A percentile compares a stretch with the other conserved stretches of the same genome.
Evolutionary conservation across 768 basidiomycete genomes (phyloP).

Genomic region (Lentinus tigrinus): DNA sequence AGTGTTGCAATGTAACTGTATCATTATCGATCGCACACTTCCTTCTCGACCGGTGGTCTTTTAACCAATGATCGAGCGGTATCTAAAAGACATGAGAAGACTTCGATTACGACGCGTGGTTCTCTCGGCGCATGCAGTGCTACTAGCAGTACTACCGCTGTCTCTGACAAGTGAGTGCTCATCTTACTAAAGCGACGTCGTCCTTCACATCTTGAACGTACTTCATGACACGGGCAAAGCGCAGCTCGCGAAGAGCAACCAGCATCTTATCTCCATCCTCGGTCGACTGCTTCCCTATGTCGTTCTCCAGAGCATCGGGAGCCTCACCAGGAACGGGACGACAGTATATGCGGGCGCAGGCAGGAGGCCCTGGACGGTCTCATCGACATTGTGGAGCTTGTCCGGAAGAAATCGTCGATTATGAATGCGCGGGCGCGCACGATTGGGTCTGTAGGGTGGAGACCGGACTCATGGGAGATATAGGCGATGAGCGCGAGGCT

Average conservation of each 20-base stretch:
- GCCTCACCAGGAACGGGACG: conserved; percentile 59
- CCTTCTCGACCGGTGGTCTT: no score
- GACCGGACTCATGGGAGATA: conserved; percentile 44
- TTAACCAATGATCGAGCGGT: no score
- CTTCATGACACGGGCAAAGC: neutral
- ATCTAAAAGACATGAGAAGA: no score
- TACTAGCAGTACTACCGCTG: no score
- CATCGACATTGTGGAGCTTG: conserved; percentile 41
- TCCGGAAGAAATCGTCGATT: conserved; percentile 55
- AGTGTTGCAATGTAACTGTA: neutral
- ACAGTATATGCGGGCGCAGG: conserved; percentile 40
- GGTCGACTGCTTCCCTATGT: conserved; percentile 50
- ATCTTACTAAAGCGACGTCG: no score
- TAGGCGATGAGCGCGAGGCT: conserved; percentile 37
- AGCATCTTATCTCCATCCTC: conserved; percentile 48
- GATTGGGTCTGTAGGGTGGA: conserved; percentile 58
- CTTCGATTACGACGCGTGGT: no score
- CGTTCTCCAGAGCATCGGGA: conserved; percentile 45
- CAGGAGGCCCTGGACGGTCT: conserved; percentile 54
- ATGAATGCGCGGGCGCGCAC: conserved; percentile 57
- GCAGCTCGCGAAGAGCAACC: conserved; percentile 17
- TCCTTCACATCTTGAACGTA: neutral
- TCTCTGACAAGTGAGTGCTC: no score
- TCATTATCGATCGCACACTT: no score
- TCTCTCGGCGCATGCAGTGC: no score